phyloP scores from a whole-genome alignment of 257 asterid species.

The Nicotiana tabacum region DNA sequence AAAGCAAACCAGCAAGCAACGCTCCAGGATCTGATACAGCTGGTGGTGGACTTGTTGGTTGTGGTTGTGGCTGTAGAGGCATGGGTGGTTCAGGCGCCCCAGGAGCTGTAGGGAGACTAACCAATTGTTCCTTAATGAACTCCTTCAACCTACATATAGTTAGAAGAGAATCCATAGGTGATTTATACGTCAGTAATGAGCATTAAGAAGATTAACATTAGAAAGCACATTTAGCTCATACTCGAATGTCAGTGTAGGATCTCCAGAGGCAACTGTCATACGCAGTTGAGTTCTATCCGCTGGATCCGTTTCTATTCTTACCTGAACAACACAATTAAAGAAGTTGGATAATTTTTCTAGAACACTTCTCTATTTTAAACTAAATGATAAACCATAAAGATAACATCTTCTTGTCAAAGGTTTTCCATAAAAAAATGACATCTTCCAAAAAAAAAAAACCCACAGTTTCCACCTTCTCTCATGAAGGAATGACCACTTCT shows the following conservation, averaged over 20 bases:
- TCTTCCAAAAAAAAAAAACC: too few species aligned
- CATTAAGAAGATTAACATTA: neutral
- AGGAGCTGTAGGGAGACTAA: conserved; percentile 50
- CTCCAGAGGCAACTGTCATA: conserved; percentile 87
- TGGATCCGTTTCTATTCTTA: conserved; percentile 94
- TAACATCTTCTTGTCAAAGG: neutral
- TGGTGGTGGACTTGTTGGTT: conserved; percentile 36
- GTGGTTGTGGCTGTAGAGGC: conserved; percentile 43
- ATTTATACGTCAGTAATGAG: neutral
- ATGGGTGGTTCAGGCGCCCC: conserved; percentile 30
- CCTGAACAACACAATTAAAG: conserved; percentile 31
- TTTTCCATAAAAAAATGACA: neutral
- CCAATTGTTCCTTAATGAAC: conserved; percentile 73
- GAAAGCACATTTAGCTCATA: conserved; percentile 28
- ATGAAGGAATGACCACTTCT: neutral
- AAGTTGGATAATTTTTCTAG: conserved; percentile 1
- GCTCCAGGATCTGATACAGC: conserved; percentile 69
- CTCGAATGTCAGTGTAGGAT: conserved; percentile 77
- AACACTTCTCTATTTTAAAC: neutral
- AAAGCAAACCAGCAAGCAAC: conserved; percentile 77
- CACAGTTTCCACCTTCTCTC: neutral
- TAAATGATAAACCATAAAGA: neutral
- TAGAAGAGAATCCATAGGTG: neutral
- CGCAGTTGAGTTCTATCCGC: conserved; percentile 94
- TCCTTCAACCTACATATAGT: conserved; percentile 59